Evolutionary conservation across 2,329 filamentous ascomycete species (phyloP).

Genomic region (Talaromyces sp.): DNA sequence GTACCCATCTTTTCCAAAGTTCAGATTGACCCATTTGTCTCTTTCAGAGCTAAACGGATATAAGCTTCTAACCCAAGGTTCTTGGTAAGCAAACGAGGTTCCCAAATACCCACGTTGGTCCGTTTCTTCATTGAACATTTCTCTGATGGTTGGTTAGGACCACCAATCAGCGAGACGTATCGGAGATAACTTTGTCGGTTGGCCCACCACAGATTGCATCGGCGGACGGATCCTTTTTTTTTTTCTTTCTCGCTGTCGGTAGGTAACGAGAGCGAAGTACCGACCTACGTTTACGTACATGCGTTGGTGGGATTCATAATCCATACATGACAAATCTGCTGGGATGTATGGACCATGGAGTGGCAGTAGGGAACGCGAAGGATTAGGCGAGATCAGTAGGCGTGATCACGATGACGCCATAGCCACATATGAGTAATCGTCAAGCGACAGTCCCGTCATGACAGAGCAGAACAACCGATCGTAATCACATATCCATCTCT

Average conservation of each 20-base stretch:
- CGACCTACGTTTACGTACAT: background rate
- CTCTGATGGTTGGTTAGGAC: background rate
- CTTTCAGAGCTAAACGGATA: background rate
- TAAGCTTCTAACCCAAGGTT: background rate
- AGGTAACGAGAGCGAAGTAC: background rate
- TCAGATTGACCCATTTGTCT: background rate
- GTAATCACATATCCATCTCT: background rate
- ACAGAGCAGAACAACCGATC: no score
- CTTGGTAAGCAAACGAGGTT: background rate
- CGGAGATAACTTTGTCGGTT: background rate
- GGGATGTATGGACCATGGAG: no score
- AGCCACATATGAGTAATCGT: background rate
- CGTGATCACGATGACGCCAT: slow-evolving; percentile 1
- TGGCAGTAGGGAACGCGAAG: no score
- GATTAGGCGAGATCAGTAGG: background rate
- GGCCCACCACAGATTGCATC: background rate
- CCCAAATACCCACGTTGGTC: no score
- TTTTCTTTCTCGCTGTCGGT: no score
- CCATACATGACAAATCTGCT: background rate
- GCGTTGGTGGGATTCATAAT: background rate
- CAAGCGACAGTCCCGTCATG: no score
- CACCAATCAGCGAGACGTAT: background rate
- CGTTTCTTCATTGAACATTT: background rate
- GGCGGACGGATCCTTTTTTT: background rate
- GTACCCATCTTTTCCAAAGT: background rate